Evolutionary conservation across 495 filamentous ascomycete species (phyloP), one percentile per base, ranked within the genome.

Genomic region (Melanomma pulvis-pyrius): DNA sequence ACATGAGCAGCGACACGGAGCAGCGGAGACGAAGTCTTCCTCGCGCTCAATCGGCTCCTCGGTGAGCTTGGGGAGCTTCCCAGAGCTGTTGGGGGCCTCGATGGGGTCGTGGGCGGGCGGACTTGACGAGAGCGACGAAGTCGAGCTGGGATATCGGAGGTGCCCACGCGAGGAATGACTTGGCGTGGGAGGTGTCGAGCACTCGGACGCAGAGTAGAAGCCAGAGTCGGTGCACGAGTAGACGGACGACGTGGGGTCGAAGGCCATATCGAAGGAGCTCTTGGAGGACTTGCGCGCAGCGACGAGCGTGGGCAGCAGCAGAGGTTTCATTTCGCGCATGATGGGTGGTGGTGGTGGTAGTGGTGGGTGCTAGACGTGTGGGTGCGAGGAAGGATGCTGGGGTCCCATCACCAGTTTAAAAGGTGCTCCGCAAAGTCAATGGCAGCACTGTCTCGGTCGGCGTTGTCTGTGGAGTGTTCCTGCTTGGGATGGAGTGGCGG

Each of bases 111-210:
- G 78, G 62, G 81, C 71, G 13, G 79, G 77, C 19, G 80, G 75
- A 25, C 82, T 81, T 4, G 84, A 85, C 34, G 84, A 81, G 17
- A 88, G 73, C 15, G 87, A 88, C 1, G 87, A 88, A 54, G 76
- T 82, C 6, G 87, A 87, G 74, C 87, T 89, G 1, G 87, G 82
- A 66, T 79, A 87, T 70, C 86, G 78, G 36, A 81, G 71, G 69
- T 87, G 83, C 26, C 80, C 80, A 56, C 81, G 83, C 39, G 64
- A 67, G 12, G 84, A 86, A 67, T 87, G 88, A 22, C 83, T 85
- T 29, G 87, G 84, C 32, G 86, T 85, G 46, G 84, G 77, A 17
- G 87, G 86, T 29, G 86, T 85, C 17, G 85, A 80, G 48, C 81
- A 67, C 63, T 85, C 86, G 11, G 87, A 88, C 28, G 82, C 80